A percentile compares a stretch with the other conserved stretches of the same genome.
Evolutionary conservation across 2,329 filamentous ascomycete genomes (phyloP).

Genomic region (Endothia cerciana): DNA sequence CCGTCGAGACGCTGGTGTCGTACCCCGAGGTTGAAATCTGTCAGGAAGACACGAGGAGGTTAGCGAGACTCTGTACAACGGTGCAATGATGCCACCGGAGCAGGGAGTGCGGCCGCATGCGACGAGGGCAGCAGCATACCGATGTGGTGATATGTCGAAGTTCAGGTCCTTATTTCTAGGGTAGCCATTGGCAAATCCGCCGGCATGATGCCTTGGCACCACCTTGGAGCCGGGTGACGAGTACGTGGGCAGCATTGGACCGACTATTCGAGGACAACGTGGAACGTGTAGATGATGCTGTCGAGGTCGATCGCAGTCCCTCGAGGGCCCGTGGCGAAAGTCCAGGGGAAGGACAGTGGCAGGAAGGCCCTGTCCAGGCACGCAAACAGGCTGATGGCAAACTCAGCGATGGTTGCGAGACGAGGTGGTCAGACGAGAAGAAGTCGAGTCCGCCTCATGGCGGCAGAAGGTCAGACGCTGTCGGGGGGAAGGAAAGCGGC

Average conservation of each 20-base stretch:
- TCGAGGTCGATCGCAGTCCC: constrained; percentile 26
- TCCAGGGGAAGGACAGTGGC: constrained; percentile 25
- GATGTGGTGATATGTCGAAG: constrained; percentile 87
- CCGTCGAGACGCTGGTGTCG: constrained; percentile 71
- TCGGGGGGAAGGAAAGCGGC: constrained; percentile 11
- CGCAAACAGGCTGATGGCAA: constrained; percentile 12
- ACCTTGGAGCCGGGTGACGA: constrained; percentile 62
- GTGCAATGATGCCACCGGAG: constrained; percentile 6
- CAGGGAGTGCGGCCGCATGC: constrained; percentile 28
- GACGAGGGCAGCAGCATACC: constrained; percentile 57
- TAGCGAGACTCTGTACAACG: constrained; percentile 24
- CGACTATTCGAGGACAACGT: constrained; percentile 22
- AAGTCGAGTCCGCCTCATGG: constrained; percentile 24
- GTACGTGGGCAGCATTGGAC: constrained; percentile 64
- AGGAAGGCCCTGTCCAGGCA: constrained; percentile 28
- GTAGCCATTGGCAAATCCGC: constrained; percentile 83
- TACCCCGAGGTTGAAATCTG: constrained; percentile 84
- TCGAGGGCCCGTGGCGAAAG: constrained; percentile 26
- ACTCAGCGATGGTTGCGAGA: constrained; percentile 19
- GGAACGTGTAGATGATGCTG: constrained; percentile 8
- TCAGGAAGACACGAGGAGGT: constrained; percentile 27
- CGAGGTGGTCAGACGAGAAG: constrained; percentile 22
- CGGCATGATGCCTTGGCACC: constrained; percentile 82
- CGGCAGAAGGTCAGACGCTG: constrained; percentile 7
- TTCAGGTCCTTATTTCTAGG: constrained; percentile 66